These are phyloP conservation scores for Melampsora abietis-canadensis DNA, from an alignment of 1,284 basidiomycete species.

Conservation along the genomic window DNA sequence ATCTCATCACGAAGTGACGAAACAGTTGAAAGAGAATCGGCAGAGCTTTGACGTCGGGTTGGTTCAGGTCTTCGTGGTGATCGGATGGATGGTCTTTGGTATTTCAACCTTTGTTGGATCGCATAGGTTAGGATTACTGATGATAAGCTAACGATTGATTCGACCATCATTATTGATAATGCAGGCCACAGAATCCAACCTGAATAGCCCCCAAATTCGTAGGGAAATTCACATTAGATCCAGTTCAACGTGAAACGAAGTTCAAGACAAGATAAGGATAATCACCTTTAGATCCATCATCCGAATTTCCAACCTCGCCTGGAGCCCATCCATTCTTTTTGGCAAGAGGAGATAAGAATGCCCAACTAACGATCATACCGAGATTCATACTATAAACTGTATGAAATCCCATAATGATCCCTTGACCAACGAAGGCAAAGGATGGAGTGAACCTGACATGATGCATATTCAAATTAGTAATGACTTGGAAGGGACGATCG, in stretches of 20 bases:
- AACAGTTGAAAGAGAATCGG: not conserved
- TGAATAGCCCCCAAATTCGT: not conserved
- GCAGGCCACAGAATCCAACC: constrained; percentile 72
- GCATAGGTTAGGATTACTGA: constrained; percentile 58
- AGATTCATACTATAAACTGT: constrained; percentile 90
- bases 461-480: constrained; percentile 1
- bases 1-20: constrained; percentile 10
- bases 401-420: constrained; percentile 96
- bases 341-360: constrained; percentile 77
- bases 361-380: constrained; percentile 97
- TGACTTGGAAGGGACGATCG: not conserved
- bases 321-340: constrained; percentile 83
- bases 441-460: constrained; percentile 73
- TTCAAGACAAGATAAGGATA: constrained; percentile 44
- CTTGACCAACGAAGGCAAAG: constrained; percentile 84
- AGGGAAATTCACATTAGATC: constrained; percentile 13
- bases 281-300: constrained; percentile 70
- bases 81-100: not conserved
- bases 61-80: constrained; percentile 50
- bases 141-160: constrained; percentile 78
- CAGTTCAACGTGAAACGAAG: constrained; percentile 43
- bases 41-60: not conserved
- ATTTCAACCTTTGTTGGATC: not conserved
- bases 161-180: constrained; percentile 86
- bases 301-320: constrained; percentile 77